A percentile compares a stretch with the other conserved stretches of the same genome.
These are phyloP conservation scores for Podaxis sp. DNA, from an alignment of 768 basidiomycete species.

Conservation along the genomic window DNA sequence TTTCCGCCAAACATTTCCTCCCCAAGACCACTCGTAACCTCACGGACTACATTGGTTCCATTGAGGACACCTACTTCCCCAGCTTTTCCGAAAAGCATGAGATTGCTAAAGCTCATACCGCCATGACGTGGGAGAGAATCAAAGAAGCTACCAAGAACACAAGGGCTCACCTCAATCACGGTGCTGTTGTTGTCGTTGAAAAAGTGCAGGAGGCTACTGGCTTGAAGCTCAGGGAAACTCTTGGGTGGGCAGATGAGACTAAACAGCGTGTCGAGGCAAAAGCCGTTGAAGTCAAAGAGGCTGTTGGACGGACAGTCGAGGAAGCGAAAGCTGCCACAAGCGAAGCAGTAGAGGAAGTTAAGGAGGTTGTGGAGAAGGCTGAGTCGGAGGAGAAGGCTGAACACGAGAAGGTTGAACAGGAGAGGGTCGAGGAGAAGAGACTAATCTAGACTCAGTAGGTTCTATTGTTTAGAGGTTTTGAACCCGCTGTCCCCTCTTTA, in stretches of 20 bases:
- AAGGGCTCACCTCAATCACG: conserved; percentile 40
- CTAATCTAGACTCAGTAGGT: conserved; percentile 8
- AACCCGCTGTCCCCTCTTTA: not conserved
- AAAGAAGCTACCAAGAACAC: conserved; percentile 52
- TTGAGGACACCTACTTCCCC: conserved; percentile 77
- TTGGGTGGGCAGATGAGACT: conserved; percentile 41
- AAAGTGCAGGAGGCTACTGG: conserved; percentile 71
- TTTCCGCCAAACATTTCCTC: conserved; percentile 81
- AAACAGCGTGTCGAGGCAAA: conserved; percentile 22
- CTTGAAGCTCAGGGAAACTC: conserved; percentile 62
- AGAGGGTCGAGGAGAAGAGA: conserved; percentile 17
- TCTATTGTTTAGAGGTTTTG: not conserved
- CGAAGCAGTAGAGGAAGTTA: conserved; percentile 20
- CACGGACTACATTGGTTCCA: conserved; percentile 56
- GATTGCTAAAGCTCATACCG: conserved; percentile 57
- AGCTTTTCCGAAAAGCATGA: conserved; percentile 66
- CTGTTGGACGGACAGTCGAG: conserved; percentile 25
- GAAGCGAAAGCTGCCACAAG: conserved; percentile 11
- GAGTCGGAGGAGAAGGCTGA: conserved; percentile 24
- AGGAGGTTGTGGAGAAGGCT: conserved; percentile 14
- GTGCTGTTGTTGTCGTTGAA: conserved; percentile 48
- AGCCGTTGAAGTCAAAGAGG: conserved; percentile 25
- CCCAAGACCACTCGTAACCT: conserved; percentile 79
- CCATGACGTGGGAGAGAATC: conserved; percentile 57
- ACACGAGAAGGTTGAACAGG: conserved; percentile 23